A percentile compares a stretch with the other conserved stretches of the same genome.
Conservation (phyloP, 2,329 filamentous ascomycete genomes). For the Fusarium succisae region DNA sequence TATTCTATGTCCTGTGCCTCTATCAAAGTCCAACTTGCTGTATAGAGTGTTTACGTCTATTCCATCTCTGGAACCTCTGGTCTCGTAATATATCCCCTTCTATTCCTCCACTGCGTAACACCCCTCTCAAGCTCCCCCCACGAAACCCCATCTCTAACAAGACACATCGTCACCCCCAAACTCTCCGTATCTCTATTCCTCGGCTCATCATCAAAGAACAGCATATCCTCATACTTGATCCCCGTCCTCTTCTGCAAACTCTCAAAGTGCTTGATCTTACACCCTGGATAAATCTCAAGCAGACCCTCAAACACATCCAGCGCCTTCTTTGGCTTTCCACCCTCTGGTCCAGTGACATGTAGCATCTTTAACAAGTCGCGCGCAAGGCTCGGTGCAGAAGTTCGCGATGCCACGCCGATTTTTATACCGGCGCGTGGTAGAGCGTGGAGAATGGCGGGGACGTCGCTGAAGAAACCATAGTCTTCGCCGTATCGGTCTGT, state of each 20-base stretch:
- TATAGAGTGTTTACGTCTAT: not conserved
- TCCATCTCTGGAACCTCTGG: constrained; percentile 14
- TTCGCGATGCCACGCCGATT: constrained; percentile 83
- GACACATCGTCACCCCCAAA: constrained; percentile 83
- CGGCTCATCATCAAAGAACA: constrained; percentile 95
- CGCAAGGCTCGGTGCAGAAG: constrained; percentile 80
- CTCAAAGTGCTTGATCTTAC: constrained; percentile 87
- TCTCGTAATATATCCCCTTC: constrained; percentile 60
- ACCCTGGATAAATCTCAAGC: constrained; percentile 76
- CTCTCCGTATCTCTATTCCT: constrained; percentile 83
- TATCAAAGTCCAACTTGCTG: fast-evolving
- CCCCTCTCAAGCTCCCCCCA: constrained; percentile 82
- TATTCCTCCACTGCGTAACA: constrained; percentile 81
- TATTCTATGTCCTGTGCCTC: not conserved
- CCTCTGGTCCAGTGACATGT: constrained; percentile 54
- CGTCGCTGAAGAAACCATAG: constrained; percentile 76
- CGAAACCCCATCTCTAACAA: constrained; percentile 82
- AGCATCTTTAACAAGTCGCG: constrained; percentile 82
- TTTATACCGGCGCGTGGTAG: constrained; percentile 58
- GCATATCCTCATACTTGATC: constrained; percentile 81
- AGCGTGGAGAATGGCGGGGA: constrained; percentile 72
- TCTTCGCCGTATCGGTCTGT: constrained; percentile 70
- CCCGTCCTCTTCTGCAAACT: constrained; percentile 75
- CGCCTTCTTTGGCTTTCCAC: constrained; percentile 50
- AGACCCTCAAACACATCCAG: constrained; percentile 69